Percentiles rank a stretch among this genome's conserved stretches.
These are phyloP conservation scores for Leccinum truebloodii DNA, from an alignment of 768 basidiomycete species.

Conservation along the genomic window DNA sequence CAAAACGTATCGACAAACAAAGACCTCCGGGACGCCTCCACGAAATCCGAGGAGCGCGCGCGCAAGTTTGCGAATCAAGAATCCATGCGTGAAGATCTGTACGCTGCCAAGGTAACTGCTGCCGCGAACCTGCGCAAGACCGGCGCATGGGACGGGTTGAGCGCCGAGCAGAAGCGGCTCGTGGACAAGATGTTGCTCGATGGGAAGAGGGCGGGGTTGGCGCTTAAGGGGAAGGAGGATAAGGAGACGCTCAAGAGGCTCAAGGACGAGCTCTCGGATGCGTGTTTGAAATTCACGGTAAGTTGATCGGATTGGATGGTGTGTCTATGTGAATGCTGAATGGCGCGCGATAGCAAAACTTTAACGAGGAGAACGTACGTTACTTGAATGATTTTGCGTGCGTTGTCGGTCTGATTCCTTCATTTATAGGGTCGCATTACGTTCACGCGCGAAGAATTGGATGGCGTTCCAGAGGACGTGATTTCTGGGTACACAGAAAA, in stretches of 20 bases:
- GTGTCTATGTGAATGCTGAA: background rate
- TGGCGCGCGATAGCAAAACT: constrained; percentile 49
- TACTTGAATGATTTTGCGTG: background rate
- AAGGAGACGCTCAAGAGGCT: constrained; percentile 55
- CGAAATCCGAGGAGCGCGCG: constrained; percentile 62
- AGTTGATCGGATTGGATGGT: background rate
- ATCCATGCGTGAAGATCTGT: constrained; percentile 81
- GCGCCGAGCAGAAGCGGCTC: constrained; percentile 70
- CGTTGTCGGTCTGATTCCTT: background rate
- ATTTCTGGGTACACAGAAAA: constrained; percentile 72
- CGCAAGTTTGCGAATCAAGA: constrained; percentile 72
- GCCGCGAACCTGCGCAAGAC: constrained; percentile 65
- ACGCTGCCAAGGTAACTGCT: constrained; percentile 64
- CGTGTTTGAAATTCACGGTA: constrained; percentile 64
- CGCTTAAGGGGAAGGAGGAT: constrained; percentile 61
- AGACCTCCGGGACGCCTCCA: constrained; percentile 76
- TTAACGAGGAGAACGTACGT: constrained; percentile 79
- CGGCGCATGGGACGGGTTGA: constrained; percentile 60
- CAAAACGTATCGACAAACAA: constrained; percentile 76
- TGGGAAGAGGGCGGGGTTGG: constrained; percentile 75
- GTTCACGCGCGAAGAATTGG: constrained; percentile 71
- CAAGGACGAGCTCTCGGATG: constrained; percentile 76
- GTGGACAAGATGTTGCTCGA: constrained; percentile 78
- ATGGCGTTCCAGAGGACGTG: constrained; percentile 79
- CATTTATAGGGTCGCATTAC: constrained; percentile 54